phyloP scores from a whole-genome alignment of 2,329 filamentous ascomycete species.

The Venturia effusa region DNA sequence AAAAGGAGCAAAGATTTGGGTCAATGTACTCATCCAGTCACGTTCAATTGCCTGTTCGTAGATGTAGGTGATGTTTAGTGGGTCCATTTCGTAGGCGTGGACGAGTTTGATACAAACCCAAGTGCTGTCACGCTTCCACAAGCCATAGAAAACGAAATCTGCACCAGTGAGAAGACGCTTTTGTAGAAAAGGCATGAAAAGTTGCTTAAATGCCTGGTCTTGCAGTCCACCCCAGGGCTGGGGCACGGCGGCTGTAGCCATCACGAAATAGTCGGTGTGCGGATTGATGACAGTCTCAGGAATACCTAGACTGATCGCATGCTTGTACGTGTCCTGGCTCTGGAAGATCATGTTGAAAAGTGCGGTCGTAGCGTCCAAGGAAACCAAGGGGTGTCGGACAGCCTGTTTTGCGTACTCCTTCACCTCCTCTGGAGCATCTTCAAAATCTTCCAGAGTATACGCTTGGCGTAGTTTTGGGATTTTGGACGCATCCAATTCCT shows the following conservation, averaged over 20 bases:
- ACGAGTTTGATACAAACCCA: conserved; percentile 78
- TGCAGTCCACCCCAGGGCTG: conserved; percentile 69
- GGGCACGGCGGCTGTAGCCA: conserved; percentile 65
- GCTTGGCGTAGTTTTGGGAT: conserved; percentile 74
- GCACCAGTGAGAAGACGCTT: conserved; percentile 62
- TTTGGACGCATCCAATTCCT: conserved; percentile 71
- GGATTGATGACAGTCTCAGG: conserved; percentile 54
- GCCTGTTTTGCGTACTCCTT: conserved; percentile 53
- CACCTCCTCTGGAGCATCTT: conserved; percentile 48
- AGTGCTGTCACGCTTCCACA: conserved; percentile 82
- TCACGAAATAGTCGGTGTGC: conserved; percentile 68
- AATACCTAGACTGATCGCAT: conserved; percentile 45
- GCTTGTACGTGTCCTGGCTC: conserved; percentile 45
- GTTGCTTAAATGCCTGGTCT: conserved; percentile 61
- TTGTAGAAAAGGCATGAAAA: conserved; percentile 74
- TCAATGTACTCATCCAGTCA: conserved; percentile 72
- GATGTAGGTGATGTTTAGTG: conserved; percentile 55
- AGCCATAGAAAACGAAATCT: conserved; percentile 79
- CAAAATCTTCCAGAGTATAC: conserved; percentile 57
- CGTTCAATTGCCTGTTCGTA: conserved; percentile 73
- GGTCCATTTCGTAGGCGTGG: conserved; percentile 61
- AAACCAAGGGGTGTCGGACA: conserved; percentile 77
- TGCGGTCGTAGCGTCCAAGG: conserved; percentile 66
- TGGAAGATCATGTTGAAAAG: conserved; percentile 53
- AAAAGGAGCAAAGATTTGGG: conserved; percentile 70